A percentile compares a stretch with the other conserved stretches of the same genome.
These are phyloP conservation scores for Ascochyta fabae DNA, from an alignment of 2,329 filamentous ascomycete genomes.

Conservation along the genomic window DNA sequence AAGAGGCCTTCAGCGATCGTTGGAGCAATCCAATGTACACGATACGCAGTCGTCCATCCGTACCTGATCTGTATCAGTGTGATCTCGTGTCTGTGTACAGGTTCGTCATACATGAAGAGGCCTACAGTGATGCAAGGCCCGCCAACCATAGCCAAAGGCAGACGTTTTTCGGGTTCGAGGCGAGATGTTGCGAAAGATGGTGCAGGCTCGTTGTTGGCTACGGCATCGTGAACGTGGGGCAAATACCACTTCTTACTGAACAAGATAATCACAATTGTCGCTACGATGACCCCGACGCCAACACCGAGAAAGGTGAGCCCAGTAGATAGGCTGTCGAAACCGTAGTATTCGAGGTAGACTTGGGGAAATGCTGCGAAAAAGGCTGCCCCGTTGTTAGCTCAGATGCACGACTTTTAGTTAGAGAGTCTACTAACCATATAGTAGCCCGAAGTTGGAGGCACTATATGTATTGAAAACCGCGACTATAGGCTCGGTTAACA, in stretches of 20 bases:
- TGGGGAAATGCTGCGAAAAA: slow-evolving; percentile 35
- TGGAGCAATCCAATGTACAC: slow-evolving; percentile 50
- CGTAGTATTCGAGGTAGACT: slow-evolving; percentile 27
- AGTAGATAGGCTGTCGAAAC: slow-evolving; percentile 11
- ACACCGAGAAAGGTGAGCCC: slow-evolving; percentile 17
- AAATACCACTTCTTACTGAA: slow-evolving; percentile 13
- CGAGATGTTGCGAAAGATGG: slow-evolving; percentile 19
- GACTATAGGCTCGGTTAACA: slow-evolving; percentile 37
- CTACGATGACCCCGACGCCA: slow-evolving; percentile 11
- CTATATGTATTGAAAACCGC: slow-evolving; percentile 23
- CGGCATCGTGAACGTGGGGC: slow-evolving; percentile 2
- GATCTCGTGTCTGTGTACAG: too few species aligned
- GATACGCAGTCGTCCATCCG: slow-evolving; percentile 45
- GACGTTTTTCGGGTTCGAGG: slow-evolving; percentile 39
- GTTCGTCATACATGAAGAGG: slow-evolving; percentile 43
- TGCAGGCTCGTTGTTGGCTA: not conserved
- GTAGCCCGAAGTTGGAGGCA: slow-evolving; percentile 33
- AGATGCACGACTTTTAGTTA: too few species aligned
- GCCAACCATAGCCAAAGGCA: slow-evolving; percentile 46
- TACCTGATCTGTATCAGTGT: slow-evolving; percentile 14
- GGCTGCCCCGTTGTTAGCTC: not conserved
- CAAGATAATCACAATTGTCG: not conserved
- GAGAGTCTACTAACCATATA: slow-evolving; percentile 16
- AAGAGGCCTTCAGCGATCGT: slow-evolving; percentile 42
- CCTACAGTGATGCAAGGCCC: slow-evolving; percentile 40